A percentile compares a stretch with the other conserved stretches of the same genome.
Conservation (phyloP, 345 rosid species). For the Brassica carinata region DNA sequence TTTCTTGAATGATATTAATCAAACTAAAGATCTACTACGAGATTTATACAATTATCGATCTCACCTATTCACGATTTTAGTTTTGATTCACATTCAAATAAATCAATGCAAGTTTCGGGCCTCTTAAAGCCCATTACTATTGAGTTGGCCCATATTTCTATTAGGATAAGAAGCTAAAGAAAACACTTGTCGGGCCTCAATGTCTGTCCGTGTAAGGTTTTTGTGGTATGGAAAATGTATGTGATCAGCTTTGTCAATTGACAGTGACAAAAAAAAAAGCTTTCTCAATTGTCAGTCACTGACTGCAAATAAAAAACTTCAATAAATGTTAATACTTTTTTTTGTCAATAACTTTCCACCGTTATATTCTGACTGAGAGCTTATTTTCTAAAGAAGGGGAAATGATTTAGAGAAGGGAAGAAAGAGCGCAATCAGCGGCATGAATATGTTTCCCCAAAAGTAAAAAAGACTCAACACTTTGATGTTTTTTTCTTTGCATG, state of each 20-base stretch:
- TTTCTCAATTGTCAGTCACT: not conserved
- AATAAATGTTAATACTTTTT: not conserved
- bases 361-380: not conserved
- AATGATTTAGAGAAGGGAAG: not conserved
- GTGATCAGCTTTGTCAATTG: not conserved
- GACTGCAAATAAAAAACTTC: not conserved
- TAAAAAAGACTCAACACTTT: not conserved
- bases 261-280: no score
- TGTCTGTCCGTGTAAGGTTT: not conserved
- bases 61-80: not conserved
- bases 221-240: not conserved
- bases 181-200: not conserved
- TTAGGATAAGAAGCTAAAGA: not conserved
- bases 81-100: not conserved
- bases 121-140: not conserved
- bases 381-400: not conserved
- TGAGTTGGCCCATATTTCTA: conserved; percentile 8
- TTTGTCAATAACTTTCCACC: not conserved
- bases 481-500: conserved; percentile 26
- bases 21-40: not conserved
- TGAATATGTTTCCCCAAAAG: conserved; percentile 14
- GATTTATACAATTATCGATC: not conserved
- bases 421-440: conserved; percentile 35
- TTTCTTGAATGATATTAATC: not conserved
- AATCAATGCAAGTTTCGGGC: not conserved